A percentile compares a stretch with the other conserved stretches of the same genome.
These are phyloP conservation scores for Cytospora chrysosperma DNA, from an alignment of 2,329 filamentous ascomycete genomes.

Conservation along the genomic window DNA sequence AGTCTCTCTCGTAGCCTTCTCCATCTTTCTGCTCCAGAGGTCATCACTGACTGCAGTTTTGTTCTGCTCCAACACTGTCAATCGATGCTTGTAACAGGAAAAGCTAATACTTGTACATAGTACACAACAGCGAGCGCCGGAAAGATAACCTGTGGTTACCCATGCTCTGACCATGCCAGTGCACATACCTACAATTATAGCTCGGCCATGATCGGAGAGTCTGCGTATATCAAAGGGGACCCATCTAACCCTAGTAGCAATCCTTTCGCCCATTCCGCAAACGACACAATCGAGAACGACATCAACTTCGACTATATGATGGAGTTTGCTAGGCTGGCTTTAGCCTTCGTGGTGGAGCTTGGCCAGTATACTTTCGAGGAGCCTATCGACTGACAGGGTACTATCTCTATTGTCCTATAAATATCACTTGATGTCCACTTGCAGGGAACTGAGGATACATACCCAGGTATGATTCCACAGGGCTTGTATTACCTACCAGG, in stretches of 20 bases:
- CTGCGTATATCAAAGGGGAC: background rate
- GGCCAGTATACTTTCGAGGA: background rate
- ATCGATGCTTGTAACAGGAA: background rate
- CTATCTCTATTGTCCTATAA: background rate
- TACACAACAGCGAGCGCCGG: conserved; percentile 6
- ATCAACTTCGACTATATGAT: conserved; percentile 17
- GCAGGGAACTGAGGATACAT: too few relatives aligned
- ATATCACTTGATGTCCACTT: too few relatives aligned
- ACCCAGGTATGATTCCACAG: too few relatives aligned
- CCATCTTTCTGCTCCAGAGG: background rate
- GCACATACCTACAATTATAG: conserved; percentile 3
- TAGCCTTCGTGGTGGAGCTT: conserved; percentile 10
- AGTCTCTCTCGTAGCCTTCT: background rate
- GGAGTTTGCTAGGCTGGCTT: conserved; percentile 13
- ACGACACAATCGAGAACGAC: conserved; percentile 11
- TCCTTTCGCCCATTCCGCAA: conserved; percentile 6
- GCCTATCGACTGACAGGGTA: background rate
- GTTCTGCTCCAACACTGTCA: background rate
- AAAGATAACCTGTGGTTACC: conserved; percentile 7
- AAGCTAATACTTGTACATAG: background rate
- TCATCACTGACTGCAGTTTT: background rate
- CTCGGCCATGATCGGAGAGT: conserved; percentile 14
- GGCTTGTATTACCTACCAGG: too few relatives aligned
- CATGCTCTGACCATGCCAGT: conserved; percentile 15
- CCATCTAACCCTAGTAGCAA: background rate